A percentile compares a stretch with the other conserved stretches of the same genome.
Conservation (phyloP, 306 rosid species). For the Lupinus albus region DNA sequence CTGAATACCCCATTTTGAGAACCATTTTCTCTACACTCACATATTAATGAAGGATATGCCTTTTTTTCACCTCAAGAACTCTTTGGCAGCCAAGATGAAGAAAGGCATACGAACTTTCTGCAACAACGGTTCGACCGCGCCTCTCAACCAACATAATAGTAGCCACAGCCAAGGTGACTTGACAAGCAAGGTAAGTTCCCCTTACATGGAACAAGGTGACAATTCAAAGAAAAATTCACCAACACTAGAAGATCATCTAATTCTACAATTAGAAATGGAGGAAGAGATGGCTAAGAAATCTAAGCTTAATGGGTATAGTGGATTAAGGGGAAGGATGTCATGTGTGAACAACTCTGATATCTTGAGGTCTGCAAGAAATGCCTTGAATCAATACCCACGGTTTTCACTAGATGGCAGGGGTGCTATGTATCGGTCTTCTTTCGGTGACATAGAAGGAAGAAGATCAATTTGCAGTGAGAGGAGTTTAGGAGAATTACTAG, state of each 20-base stretch:
- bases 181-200: conserved; percentile 44
- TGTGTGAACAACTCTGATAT: conserved; percentile 80
- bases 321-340: conserved; percentile 64
- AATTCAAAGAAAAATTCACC: conserved; percentile 45
- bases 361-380: conserved; percentile 80
- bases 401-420: conserved; percentile 95
- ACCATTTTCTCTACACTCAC: conserved; percentile 18
- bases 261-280: conserved; percentile 66
- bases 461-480: conserved; percentile 61
- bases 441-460: conserved; percentile 56
- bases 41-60: conserved; percentile 58
- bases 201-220: conserved; percentile 13
- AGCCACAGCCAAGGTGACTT: conserved; percentile 36
- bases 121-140: conserved; percentile 49
- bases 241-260: conserved; percentile 71
- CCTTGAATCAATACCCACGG: conserved; percentile 88
- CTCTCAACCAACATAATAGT: conserved; percentile 60
- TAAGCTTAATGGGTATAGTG: conserved; percentile 43
- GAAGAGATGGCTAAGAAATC: conserved; percentile 66
- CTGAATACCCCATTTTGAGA: conserved; percentile 37
- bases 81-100: conserved; percentile 76
- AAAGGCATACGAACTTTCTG: conserved; percentile 77
- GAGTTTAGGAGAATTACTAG: conserved; percentile 40
- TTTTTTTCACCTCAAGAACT: conserved; percentile 72
- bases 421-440: conserved; percentile 81